Evolutionary conservation across 2,329 filamentous ascomycete species (phyloP), one percentile per base, ranked within the genome.

Genomic region (Diplodia seriata): DNA sequence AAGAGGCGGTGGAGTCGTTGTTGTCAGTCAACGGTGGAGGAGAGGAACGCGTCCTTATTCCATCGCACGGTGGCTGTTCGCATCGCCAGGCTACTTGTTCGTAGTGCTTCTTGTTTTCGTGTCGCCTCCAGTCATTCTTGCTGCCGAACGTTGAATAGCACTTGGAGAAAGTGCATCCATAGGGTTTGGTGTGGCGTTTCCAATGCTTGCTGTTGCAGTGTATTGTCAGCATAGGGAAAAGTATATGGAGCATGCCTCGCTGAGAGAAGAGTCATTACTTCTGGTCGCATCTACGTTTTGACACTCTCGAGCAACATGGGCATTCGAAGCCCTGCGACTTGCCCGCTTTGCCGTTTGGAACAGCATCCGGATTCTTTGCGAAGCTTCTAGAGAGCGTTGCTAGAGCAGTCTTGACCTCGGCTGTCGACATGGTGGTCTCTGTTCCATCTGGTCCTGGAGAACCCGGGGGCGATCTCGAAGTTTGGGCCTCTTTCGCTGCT

Each of bases 101-200:
- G 69, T 86, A 88, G 76, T 97, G 93, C 74, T 94, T 91, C 18
- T 86, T 88, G 71, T 88, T 90, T 74, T 97, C 94, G 74, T 97
- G 94, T 1, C 94, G 88, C 76, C 96, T 97, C 94, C 89, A 97
- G 78, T 97, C 94, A 69, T 93, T 94, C 76, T 97, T 97, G 77
- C 91, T 94, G n/a, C 94, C 94, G 72, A 97, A 97, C 0, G 76
- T 83, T 74, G 92, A 93, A 59, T 80, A 77, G 74, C 94, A 97
- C 36, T 81, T 79, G 9, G 83, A 78, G 70, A 89, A 91, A 0
- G 93, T 97, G 77, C 94, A 97, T 14, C 89, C 89, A 70, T 94
- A 97, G 0, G 93, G 94, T 71, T 88, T 89, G 8, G 87, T 85
- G 76, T 97, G 94, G 1, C 93, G 88, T 75, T 93, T 94, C 77